These are phyloP conservation scores for Kandelia obovata DNA, from an alignment of 345 rosid genomes.

Conservation along the genomic window DNA sequence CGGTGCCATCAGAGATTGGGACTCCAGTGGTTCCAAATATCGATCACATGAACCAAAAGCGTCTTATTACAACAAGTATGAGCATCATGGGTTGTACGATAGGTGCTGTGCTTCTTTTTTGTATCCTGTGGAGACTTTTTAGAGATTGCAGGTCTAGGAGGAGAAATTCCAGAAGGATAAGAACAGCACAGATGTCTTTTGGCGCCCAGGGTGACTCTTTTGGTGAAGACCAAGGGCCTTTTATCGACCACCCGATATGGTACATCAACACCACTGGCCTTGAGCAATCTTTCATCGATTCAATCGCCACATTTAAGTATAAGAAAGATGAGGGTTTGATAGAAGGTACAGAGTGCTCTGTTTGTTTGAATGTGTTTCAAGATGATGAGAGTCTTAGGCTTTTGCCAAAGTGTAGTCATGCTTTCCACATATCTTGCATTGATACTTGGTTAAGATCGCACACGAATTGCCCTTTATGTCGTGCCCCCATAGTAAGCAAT, in stretches of 20 bases:
- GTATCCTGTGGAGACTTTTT: conserved; percentile 10
- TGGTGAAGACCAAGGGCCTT: conserved; percentile 36
- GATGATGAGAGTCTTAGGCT: conserved; percentile 62
- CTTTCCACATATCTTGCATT: conserved; percentile 71
- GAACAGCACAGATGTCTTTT: conserved; percentile 24
- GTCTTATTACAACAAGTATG: not conserved
- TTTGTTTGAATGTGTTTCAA: conserved; percentile 70
- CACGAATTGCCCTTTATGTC: conserved; percentile 78
- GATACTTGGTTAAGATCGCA: conserved; percentile 83
- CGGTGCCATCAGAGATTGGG: not conserved
- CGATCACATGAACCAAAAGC: not conserved
- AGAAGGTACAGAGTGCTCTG: conserved; percentile 81
- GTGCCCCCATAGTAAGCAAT: conserved; percentile 48
- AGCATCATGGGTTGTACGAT: conserved; percentile 7
- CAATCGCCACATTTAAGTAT: conserved; percentile 52
- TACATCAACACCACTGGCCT: conserved; percentile 59
- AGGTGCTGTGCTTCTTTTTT: conserved; percentile 27
- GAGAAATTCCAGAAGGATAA: conserved; percentile 18
- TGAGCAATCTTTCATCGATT: conserved; percentile 50
- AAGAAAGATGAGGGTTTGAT: conserved; percentile 44
- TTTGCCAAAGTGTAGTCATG: conserved; percentile 79
- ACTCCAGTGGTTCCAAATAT: not conserved
- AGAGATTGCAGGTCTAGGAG: conserved; percentile 17
- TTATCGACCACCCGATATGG: conserved; percentile 56
- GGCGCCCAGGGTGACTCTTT: conserved; percentile 25